Evolutionary conservation across 805 yeast species (phyloP), one percentile per base, ranked within the genome.

Genomic region (Myxozyma lipomycoides): DNA sequence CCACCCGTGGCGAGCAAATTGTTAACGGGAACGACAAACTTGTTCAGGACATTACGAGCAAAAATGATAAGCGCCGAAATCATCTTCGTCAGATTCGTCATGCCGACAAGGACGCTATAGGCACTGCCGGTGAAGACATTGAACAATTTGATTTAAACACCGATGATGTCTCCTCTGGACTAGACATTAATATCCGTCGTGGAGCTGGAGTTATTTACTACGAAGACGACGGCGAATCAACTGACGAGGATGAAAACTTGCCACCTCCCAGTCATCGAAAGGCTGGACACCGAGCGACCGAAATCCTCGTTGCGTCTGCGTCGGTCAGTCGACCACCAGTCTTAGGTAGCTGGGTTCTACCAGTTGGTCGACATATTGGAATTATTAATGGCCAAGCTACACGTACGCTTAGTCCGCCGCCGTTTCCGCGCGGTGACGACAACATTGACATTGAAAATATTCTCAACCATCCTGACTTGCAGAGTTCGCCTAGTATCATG

Each of bases 341-440:
- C 24, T 73, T 91, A 51, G 98, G 97, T 0, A 84, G 95, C 2
- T 91, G 97, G 95, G 82, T 84, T 32, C 83, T 95, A 4, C 59
- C 59, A 3, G 79, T 83, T 45, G 79, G 79, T 45, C 83, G 87
- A 61, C 96, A 96, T 1, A 88, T 86, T 67, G 95, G 96, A 21
- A 88, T 91, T 51, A 91, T 91, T 63, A 98, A 91, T 66, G 98
- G 98, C 3, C 76, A 87, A 26, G 83, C 95, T 0, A 93, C 98
- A 0, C 76, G 96, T 48, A 84, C 95, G 1, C 71, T 91, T 56
- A 71, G 79, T 56, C 84, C 85, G 3, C 72, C 75, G 46, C 58
- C 52, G 45, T 45, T 40, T 26, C 52, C 55, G 24, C 49, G 52
- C 18, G 46, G 53, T 22, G 51, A 40, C 10, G 40, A 48, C n/a